These are phyloP conservation scores for Sugiyamaella smithiae DNA, from an alignment of 805 yeast genomes.

Conservation along the genomic window DNA sequence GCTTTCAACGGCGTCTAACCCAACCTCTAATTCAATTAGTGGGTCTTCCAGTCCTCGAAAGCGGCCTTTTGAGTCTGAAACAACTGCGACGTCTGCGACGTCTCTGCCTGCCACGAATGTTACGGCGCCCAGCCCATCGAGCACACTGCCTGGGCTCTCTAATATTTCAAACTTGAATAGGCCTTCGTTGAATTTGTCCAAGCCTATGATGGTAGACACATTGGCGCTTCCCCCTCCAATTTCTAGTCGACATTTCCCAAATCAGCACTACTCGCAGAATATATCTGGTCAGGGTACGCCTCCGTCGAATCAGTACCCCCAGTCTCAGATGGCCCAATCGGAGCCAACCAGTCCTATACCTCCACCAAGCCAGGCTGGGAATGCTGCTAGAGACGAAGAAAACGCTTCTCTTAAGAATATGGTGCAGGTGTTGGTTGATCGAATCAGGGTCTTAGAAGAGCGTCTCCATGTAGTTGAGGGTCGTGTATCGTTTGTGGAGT, in stretches of 20 bases:
- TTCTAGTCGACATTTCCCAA: not conserved
- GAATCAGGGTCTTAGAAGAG: conserved; percentile 31
- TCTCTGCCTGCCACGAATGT: not conserved
- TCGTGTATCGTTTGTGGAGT: conserved; percentile 26
- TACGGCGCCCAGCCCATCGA: not conserved
- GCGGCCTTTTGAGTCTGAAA: not conserved
- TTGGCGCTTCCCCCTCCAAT: conserved; percentile 19
- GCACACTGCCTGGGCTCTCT: no score
- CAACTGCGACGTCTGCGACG: not conserved
- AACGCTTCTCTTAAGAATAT: conserved; percentile 21
- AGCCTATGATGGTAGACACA: conserved; percentile 5
- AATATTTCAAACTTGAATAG: no score
- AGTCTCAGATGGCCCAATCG: no score
- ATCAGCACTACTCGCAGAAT: conserved; percentile 3
- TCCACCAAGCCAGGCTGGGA: not conserved
- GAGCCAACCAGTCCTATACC: not conserved
- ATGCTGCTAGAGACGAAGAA: conserved; percentile 1
- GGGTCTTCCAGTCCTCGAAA: not conserved
- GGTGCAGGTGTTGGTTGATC: conserved; percentile 31
- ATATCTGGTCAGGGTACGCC: no score
- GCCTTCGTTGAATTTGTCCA: no score
- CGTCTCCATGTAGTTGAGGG: conserved; percentile 33
- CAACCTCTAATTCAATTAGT: no score
- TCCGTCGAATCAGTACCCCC: no score
- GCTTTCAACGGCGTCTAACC: no score